phyloP scores from a whole-genome alignment of 139 green algal species.

The Chlorella sp. region DNA sequence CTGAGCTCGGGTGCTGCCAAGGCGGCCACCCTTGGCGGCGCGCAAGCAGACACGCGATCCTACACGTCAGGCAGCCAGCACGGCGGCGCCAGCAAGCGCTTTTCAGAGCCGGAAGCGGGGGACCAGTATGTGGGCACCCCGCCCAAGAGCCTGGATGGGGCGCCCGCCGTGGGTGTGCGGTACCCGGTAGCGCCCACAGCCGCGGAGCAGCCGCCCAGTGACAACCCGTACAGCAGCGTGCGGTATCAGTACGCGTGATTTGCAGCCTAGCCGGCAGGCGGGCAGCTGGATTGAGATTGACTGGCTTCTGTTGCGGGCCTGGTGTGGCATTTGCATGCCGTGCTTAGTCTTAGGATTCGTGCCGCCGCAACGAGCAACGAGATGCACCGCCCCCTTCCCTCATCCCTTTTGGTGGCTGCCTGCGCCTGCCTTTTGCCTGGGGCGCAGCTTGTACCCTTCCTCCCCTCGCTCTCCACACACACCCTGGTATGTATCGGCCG shows the following conservation, averaged over 20 bases:
- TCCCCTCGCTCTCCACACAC: too few relatives aligned
- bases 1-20: background rate
- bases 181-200: too few relatives aligned
- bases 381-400: too few relatives aligned
- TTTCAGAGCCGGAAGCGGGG: conserved; percentile 1
- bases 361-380: too few relatives aligned
- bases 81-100: conserved; percentile 3
- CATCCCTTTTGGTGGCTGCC: too few relatives aligned
- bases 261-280: background rate
- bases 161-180: background rate
- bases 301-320: too few relatives aligned
- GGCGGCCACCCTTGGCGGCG: background rate
- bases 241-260: background rate
- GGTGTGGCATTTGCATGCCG: too few relatives aligned
- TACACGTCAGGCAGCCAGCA: background rate
- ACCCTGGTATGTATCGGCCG: too few relatives aligned
- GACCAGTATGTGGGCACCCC: background rate
- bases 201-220: background rate
- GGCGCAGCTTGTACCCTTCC: too few relatives aligned
- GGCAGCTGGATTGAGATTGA: too few relatives aligned
- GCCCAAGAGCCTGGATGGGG: background rate
- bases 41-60: background rate
- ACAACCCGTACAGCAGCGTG: conserved; percentile 12
- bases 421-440: too few relatives aligned
- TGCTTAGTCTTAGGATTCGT: too few relatives aligned